phyloP scores from a whole-genome alignment of 2,329 filamentous ascomycete species.

The Monascus ruber region DNA sequence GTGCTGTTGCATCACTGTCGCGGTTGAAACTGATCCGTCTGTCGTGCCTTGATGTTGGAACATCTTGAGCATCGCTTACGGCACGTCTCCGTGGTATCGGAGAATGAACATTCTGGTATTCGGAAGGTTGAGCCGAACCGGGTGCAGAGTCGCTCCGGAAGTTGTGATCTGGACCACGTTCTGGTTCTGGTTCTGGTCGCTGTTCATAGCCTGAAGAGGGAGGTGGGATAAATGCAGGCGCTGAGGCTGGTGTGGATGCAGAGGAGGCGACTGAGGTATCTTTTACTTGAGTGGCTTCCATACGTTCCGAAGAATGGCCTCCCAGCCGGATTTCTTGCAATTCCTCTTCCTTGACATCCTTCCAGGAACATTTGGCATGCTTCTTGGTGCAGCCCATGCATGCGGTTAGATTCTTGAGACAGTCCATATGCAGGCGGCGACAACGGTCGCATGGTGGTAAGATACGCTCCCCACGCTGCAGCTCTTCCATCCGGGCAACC shows the following conservation, averaged over 20 bases:
- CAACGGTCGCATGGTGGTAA: constrained; percentile 78
- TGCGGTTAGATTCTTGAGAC: constrained; percentile 73
- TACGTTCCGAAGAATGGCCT: constrained; percentile 6
- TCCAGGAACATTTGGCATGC: constrained; percentile 81
- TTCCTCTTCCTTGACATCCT: constrained; percentile 65
- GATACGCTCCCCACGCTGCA: constrained; percentile 62
- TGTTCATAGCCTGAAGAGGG: neutral
- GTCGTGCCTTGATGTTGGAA: constrained; percentile 9
- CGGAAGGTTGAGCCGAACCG: constrained; percentile 12
- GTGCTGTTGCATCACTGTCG: constrained; percentile 3
- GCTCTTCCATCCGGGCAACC: constrained; percentile 61
- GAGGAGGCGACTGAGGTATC: constrained; percentile 3
- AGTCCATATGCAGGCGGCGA: constrained; percentile 66
- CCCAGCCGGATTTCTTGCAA: constrained; percentile 22
- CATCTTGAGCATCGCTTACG: constrained; percentile 25
- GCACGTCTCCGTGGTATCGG: constrained; percentile 23
- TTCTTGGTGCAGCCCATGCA: constrained; percentile 84
- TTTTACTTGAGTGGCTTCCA: constrained; percentile 7
- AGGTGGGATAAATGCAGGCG: neutral
- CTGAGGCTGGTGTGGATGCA: constrained; percentile 2
- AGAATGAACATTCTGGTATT: constrained; percentile 8
- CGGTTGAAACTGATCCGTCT: constrained; percentile 10
- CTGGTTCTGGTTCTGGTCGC: neutral
- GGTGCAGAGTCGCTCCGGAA: constrained; percentile 15
- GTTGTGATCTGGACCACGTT: constrained; percentile 3